Conservation (phyloP, 352 stramenopile species). For the Globisporangium acanthophoron region DNA sequence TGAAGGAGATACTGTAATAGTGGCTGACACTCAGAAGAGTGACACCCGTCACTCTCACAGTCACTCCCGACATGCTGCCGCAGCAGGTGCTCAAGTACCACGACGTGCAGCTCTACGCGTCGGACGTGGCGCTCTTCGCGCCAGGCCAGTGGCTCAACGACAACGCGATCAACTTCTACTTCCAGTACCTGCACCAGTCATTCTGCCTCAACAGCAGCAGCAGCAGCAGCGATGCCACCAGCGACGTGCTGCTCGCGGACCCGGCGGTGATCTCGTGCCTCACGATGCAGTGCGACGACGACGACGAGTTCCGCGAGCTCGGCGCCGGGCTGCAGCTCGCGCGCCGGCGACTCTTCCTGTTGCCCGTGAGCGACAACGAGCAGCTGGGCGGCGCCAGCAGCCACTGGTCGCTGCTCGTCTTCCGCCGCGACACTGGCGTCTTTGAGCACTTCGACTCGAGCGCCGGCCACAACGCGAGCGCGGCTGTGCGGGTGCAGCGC, state of each 20-base stretch:
- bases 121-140: conserved; percentile 68
- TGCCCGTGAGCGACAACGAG: conserved; percentile 72
- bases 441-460: conserved; percentile 80
- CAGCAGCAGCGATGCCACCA: neutral
- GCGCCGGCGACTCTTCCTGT: conserved; percentile 36
- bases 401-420: conserved; percentile 78
- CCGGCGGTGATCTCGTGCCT: conserved; percentile 76
- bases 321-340: conserved; percentile 34
- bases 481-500: conserved; percentile 33
- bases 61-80: conserved; percentile 15
- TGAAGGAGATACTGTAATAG: neutral
- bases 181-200: conserved; percentile 58
- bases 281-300: conserved; percentile 78
- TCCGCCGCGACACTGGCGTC: conserved; percentile 9
- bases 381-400: conserved; percentile 44
- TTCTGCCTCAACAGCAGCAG: conserved; percentile 8
- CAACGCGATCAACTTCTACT: conserved; percentile 81
- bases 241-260: conserved; percentile 61
- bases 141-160: conserved; percentile 74
- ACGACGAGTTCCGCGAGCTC: conserved; percentile 67
- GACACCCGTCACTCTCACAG: neutral
- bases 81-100: conserved; percentile 70
- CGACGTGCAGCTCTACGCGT: conserved; percentile 77
- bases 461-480: conserved; percentile 42
- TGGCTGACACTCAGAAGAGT: neutral